phyloP scores from a whole-genome alignment of 805 yeast species.

The Suhomyces sp. region DNA sequence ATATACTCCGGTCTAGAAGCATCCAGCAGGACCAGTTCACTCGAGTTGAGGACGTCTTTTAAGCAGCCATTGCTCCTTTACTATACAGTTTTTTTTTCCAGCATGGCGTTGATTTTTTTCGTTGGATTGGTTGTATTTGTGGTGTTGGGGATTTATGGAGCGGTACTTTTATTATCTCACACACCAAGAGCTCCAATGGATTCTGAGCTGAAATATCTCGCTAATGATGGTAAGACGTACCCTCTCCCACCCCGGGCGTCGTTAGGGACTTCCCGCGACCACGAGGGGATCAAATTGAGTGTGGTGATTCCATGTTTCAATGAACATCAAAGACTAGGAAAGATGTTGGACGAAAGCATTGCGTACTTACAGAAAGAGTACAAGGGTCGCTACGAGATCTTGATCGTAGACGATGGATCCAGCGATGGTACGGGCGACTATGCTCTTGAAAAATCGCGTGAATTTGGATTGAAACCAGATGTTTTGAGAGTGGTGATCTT shows the following conservation, averaged over 20 bases:
- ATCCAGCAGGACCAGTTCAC: no score
- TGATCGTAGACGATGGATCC: conserved; percentile 92
- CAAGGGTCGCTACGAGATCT: conserved; percentile 59
- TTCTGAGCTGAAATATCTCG: conserved; percentile 54
- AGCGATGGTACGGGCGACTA: conserved; percentile 72
- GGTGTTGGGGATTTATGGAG: conserved; percentile 31
- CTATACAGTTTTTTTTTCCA: no score
- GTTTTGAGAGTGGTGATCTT: conserved; percentile 70
- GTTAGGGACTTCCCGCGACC: conserved; percentile 13
- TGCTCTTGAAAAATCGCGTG: conserved; percentile 62
- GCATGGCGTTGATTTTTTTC: conserved; percentile 3
- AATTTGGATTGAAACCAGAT: conserved; percentile 52
- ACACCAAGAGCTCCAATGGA: conserved; percentile 55
- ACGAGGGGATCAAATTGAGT: conserved; percentile 54
- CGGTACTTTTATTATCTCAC: conserved; percentile 56
- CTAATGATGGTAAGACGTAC: conserved; percentile 42
- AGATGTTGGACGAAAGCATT: conserved; percentile 71
- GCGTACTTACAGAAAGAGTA: conserved; percentile 45
- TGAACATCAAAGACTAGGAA: conserved; percentile 69
- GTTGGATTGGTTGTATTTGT: conserved; percentile 11
- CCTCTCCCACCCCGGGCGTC: conserved; percentile 33
- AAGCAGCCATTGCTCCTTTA: no score
- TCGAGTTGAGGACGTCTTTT: no score
- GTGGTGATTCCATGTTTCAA: conserved; percentile 94
- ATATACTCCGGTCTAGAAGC: no score